Percentiles rank a stretch among this genome's conserved stretches.
Conservation (phyloP, 2,329 filamentous ascomycete genomes). For the Cladophialophora psammophila region DNA sequence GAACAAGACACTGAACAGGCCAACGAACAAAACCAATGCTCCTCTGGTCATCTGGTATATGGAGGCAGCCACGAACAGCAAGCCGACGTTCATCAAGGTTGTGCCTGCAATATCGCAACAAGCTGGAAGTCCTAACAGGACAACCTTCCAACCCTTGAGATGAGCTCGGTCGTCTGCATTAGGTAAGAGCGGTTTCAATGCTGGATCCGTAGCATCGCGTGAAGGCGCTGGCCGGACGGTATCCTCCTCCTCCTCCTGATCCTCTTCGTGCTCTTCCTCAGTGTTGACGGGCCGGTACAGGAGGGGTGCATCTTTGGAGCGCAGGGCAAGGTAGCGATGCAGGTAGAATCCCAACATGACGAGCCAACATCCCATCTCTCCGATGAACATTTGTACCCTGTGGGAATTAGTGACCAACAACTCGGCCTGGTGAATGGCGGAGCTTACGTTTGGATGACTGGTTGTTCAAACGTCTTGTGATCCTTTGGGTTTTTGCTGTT, state of each 20-base stretch:
- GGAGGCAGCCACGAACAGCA: conserved; percentile 91
- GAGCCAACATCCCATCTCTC: conserved; percentile 95
- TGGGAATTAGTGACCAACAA: conserved; percentile 27
- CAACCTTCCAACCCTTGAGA: conserved; percentile 73
- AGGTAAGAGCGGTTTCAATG: conserved; percentile 61
- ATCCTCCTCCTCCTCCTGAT: conserved; percentile 56
- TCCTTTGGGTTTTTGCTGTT: conserved; percentile 71
- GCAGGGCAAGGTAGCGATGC: conserved; percentile 56
- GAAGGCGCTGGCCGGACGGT: conserved; percentile 49
- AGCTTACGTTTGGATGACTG: conserved; percentile 83
- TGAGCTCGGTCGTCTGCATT: conserved; percentile 64
- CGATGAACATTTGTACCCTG: conserved; percentile 91
- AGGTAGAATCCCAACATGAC: conserved; percentile 76
- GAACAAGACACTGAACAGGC: conserved; percentile 92
- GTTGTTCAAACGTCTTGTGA: conserved; percentile 84
- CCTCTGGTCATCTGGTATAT: conserved; percentile 99
- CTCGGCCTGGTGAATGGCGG: not conserved
- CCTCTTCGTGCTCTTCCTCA: conserved; percentile 47
- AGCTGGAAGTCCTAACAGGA: conserved; percentile 82
- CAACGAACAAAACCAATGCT: conserved; percentile 93
- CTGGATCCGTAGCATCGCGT: conserved; percentile 54
- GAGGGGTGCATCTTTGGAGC: conserved; percentile 51
- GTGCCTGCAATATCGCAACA: conserved; percentile 95
- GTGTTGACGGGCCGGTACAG: conserved; percentile 70
- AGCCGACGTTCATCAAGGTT: conserved; percentile 94